Evolutionary conservation across 441 rosid genomes (phyloP), one percentile per base, ranked within the genome.

Genomic region (Capsella rubella): DNA sequence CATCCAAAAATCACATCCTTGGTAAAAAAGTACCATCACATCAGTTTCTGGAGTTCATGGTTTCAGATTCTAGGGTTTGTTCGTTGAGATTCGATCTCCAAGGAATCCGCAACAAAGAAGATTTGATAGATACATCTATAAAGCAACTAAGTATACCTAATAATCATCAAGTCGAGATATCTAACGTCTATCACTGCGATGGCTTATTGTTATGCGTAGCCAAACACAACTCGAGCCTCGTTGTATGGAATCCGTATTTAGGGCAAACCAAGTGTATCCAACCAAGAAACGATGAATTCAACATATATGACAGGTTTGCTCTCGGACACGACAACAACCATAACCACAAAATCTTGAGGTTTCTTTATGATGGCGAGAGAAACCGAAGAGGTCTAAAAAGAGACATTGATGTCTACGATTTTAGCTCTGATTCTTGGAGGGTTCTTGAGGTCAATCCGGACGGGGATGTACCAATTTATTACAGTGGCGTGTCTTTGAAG

Each of bases 211-310:
- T 64, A 47, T 47, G 68, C 55, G 5, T 47, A 42, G 6, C 56
- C 8, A 7, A 21, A 7, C 4, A 32, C 31, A 16, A 64, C 2
- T 29, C 42, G 14, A 11, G 29, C 3, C 43, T 64, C 1, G 1
- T 49, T 5, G 43, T 64, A 32, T 64, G 69, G 55, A 64, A 64
- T 14, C 45, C 56, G 1, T 64, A 64, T 16, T 12, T 64, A 2
- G 56, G 56, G 4, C 56, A 64, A 64, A 47, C 56, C 16, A 64
- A 21, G 29, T 32, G 16, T 31, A 31, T 64, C 21, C 2, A 2
- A 55, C 52, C 8, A 28, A 14, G 15, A 54, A 13, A 29, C 58
- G 2, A 29, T 37, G 2, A 14, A 54, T 29, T 14, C 37, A 4
- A 53, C 11, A 6, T 0, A 13, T 3, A 0, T 5, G 18, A 28